Evolutionary conservation across 305 asterid species (phyloP).

Genomic region (Coffea humblotiana): DNA sequence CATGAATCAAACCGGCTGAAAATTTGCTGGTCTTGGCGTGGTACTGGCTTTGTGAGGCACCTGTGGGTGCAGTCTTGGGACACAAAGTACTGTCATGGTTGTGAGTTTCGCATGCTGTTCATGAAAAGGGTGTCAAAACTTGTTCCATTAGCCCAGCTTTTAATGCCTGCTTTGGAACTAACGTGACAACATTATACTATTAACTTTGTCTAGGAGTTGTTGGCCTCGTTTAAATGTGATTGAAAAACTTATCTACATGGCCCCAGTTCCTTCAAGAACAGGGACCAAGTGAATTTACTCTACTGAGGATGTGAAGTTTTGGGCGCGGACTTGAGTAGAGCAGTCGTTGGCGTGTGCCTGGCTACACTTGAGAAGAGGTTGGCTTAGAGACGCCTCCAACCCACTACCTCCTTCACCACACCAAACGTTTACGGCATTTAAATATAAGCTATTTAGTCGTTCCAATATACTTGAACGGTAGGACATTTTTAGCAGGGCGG

Average conservation of each 20-base stretch:
- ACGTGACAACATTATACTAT: neutral
- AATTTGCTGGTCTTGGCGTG: neutral
- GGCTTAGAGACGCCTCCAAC: neutral
- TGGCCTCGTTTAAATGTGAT: slow-evolving; percentile 4
- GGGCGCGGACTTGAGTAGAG: neutral
- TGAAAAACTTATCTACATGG: neutral
- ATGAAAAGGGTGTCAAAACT: slow-evolving; percentile 9
- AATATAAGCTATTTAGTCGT: neutral
- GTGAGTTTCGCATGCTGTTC: neutral
- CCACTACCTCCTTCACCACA: neutral
- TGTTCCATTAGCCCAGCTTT: neutral
- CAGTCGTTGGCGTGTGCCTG: neutral
- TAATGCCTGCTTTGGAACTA: neutral
- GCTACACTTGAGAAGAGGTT: neutral
- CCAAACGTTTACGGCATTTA: neutral
- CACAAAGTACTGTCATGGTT: neutral
- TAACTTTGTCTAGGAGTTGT: neutral
- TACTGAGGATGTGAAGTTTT: neutral
- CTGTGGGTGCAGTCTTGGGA: neutral
- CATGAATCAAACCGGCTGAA: neutral
- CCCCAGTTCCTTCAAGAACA: neutral
- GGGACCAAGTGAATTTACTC: neutral
- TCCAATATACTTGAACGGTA: neutral
- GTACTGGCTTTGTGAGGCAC: neutral
- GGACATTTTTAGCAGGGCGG: neutral